These are phyloP conservation scores for Coleophoma eucalyptorum DNA, from an alignment of 2,329 filamentous ascomycete genomes.

Conservation along the genomic window DNA sequence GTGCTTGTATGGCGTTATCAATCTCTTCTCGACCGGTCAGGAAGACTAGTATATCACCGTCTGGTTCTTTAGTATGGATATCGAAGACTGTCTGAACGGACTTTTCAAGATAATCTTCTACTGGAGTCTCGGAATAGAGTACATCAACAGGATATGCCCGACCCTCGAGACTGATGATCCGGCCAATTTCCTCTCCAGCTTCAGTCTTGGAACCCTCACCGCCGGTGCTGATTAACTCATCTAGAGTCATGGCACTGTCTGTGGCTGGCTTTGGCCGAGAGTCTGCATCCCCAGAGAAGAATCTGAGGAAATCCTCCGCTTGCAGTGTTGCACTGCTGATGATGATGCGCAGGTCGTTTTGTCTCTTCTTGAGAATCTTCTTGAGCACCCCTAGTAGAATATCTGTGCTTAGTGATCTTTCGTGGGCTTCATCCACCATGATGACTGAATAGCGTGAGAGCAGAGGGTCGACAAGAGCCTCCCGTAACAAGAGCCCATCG, in stretches of 20 bases:
- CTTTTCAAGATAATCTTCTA: conserved; percentile 83
- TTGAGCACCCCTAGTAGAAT: conserved; percentile 85
- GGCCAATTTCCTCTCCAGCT: conserved; percentile 33
- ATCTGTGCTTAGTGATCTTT: conserved; percentile 89
- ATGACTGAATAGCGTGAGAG: conserved; percentile 90
- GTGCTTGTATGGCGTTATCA: conserved; percentile 72
- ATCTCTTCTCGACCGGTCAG: conserved; percentile 93
- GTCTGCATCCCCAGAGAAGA: conserved; percentile 53
- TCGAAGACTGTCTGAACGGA: conserved; percentile 81
- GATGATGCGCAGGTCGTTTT: conserved; percentile 75
- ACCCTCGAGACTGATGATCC: conserved; percentile 82
- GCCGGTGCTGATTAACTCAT: conserved; percentile 20
- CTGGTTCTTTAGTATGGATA: conserved; percentile 75
- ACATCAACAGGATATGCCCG: conserved; percentile 86
- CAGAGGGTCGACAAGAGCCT: conserved; percentile 89
- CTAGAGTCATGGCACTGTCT: conserved; percentile 32
- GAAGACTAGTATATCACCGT: conserved; percentile 88
- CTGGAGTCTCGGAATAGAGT: conserved; percentile 72
- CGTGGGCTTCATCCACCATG: conserved; percentile 97
- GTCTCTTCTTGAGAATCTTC: conserved; percentile 77
- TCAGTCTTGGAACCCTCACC: conserved; percentile 15
- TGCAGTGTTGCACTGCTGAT: conserved; percentile 93
- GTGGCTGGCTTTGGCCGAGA: conserved; percentile 25
- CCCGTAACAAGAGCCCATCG: conserved; percentile 84
- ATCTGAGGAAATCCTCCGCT: conserved; percentile 78